These are phyloP conservation scores for Ogataea paraovalis DNA, from an alignment of 805 yeast genomes.

Conservation along the genomic window DNA sequence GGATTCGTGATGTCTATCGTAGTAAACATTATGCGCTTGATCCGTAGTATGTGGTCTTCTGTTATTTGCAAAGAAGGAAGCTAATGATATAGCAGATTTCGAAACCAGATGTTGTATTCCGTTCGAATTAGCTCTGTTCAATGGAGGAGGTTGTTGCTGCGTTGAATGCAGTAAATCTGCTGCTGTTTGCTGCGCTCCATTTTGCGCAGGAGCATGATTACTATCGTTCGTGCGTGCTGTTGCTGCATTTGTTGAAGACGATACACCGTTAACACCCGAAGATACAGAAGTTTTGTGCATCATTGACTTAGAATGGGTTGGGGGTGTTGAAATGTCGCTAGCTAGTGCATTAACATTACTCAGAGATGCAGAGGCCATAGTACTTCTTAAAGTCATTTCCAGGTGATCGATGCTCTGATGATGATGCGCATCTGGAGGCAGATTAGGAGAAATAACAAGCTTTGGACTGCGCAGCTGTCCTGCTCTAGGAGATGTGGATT, in stretches of 20 bases:
- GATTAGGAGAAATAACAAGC: constrained; percentile 14
- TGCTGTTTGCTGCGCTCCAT: not conserved
- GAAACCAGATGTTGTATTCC: constrained; percentile 29
- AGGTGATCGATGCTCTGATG: constrained; percentile 12
- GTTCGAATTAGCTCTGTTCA: constrained; percentile 13
- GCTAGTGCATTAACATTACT: constrained; percentile 22
- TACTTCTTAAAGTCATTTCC: constrained; percentile 22
- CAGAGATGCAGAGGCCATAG: constrained; percentile 26
- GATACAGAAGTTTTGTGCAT: constrained; percentile 7
- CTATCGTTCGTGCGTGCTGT: not conserved
- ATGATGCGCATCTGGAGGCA: constrained; percentile 5
- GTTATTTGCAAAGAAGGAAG: constrained; percentile 36
- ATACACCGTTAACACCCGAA: not conserved
- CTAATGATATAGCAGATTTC: constrained; percentile 37
- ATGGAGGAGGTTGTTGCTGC: constrained; percentile 10
- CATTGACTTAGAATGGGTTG: constrained; percentile 11
- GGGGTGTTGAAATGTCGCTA: constrained; percentile 15
- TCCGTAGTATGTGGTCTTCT: constrained; percentile 28
- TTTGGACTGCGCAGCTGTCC: constrained; percentile 11
- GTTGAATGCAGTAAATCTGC: constrained; percentile 4
- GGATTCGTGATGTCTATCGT: constrained; percentile 39
- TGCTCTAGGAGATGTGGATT: not conserved
- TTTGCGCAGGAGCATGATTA: not conserved
- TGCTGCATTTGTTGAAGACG: not conserved
- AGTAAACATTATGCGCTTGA: constrained; percentile 15